Percentiles rank a stretch among this genome's conserved stretches.
phyloP scores from a whole-genome alignment of 768 basidiomycete genomes.

The Podaxis sp. region DNA sequence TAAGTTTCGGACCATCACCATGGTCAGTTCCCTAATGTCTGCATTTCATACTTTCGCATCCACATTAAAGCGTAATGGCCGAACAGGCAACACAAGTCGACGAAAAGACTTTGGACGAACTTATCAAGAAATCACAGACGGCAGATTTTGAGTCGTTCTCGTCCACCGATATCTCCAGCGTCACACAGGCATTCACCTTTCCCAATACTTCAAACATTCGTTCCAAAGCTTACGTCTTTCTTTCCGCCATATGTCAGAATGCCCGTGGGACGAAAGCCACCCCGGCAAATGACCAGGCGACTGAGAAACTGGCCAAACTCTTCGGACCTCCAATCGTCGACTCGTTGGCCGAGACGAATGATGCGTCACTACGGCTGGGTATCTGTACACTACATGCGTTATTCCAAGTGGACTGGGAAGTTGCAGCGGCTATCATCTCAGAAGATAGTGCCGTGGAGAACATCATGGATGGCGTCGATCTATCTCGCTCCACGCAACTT shows the following conservation, averaged over 20 bases:
- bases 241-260: slow-evolving; percentile 69
- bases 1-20: neutral
- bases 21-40: neutral
- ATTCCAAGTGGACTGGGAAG: slow-evolving; percentile 77
- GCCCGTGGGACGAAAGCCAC: slow-evolving; percentile 40
- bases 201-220: slow-evolving; percentile 36
- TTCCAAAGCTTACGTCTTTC: slow-evolving; percentile 69
- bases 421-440: slow-evolving; percentile 64
- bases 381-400: slow-evolving; percentile 74
- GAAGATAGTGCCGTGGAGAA: slow-evolving; percentile 63
- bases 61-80: neutral
- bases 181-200: slow-evolving; percentile 51
- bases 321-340: slow-evolving; percentile 52
- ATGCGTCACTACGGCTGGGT: slow-evolving; percentile 50
- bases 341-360: slow-evolving; percentile 56
- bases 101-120: slow-evolving; percentile 7
- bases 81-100: neutral
- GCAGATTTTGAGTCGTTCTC: slow-evolving; percentile 32
- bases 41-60: neutral
- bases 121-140: slow-evolving; percentile 11
- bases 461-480: slow-evolving; percentile 69
- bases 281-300: slow-evolving; percentile 41
- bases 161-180: slow-evolving; percentile 54
- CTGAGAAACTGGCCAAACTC: slow-evolving; percentile 45
- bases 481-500: slow-evolving; percentile 50